Base-by-base conservation (phyloP, 345 rosid species). In the Gossypium rotundifolium region DNA sequence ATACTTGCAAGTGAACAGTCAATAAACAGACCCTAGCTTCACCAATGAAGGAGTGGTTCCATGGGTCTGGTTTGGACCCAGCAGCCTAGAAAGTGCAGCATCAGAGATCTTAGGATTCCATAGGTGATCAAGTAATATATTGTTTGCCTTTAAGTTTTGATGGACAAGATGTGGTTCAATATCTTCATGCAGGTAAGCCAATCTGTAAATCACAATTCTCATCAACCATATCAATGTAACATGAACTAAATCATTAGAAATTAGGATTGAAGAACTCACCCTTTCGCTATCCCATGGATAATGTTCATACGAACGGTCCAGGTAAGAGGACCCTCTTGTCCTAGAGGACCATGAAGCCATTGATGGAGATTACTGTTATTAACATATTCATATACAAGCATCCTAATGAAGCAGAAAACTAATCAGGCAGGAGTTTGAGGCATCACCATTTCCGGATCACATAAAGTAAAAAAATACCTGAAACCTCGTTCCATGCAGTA, bases 41-140 rank as follows among this genome's bases (percentile, higher is more conserved):
- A 38, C 71, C 84, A 75, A 54, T 20, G 63, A 65, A 22, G 6
- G 51, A 79, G 74, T 18, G 46, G 72, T 75, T 33, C n/a, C 18
- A 4, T 10, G 69, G 66, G 72, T 76, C 61, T 75, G 65, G 10
- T 73, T 72, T 1, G 70, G 72, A 63, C 77, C 70, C 40, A 78
- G 68, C 60, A 80, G 79, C 79, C 76, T 62, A 4, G 84, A 77
- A n/a, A 86, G 81, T 33, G 87, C 87, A 23, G 84, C 65, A 80
- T 84, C 91, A 18, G 93, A 83, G 74, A 93, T 86, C 86, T 85
- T 91, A 7, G 93, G 88, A 71, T 86, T 85, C 96, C 96, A 91
- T 70, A 83, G 87, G 58, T 81, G 87, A 85, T 93, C 94, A 17
- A 93, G 86, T 75, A 89, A 76, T 71, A 91, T 82, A 82, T 89